Evolutionary conservation across 805 yeast species (phyloP).

Genomic region (Lachancea lanzarotensis): DNA sequence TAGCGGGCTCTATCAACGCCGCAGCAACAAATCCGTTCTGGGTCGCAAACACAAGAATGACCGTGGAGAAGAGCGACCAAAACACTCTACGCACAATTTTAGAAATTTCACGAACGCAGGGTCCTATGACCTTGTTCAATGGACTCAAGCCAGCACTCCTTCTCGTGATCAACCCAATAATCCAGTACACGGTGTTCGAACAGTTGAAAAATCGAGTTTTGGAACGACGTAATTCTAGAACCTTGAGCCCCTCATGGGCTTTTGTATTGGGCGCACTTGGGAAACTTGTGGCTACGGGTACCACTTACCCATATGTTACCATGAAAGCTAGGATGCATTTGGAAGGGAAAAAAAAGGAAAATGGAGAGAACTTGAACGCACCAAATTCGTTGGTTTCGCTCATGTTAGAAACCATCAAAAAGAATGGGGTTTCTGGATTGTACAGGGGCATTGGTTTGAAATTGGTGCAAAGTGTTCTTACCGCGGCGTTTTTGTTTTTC

Average conservation of each 20-base stretch:
- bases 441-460: conserved; percentile 79
- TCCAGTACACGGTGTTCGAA: conserved; percentile 88
- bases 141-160: conserved; percentile 87
- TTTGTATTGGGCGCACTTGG: conserved; percentile 85
- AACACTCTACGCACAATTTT: conserved; percentile 50
- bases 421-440: conserved; percentile 70
- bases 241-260: conserved; percentile 64
- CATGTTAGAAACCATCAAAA: conserved; percentile 50
- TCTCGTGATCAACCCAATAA: conserved; percentile 79
- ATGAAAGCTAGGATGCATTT: conserved; percentile 84
- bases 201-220: conserved; percentile 66
- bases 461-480: conserved; percentile 72
- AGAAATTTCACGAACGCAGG: conserved; percentile 64
- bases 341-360: conserved; percentile 1
- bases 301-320: conserved; percentile 89
- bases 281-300: conserved; percentile 78
- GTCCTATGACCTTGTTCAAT: conserved; percentile 63
- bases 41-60: conserved; percentile 90
- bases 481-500: conserved; percentile 85
- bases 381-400: conserved; percentile 39
- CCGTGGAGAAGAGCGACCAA: conserved; percentile 43
- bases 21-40: conserved; percentile 82
- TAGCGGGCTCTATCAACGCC: conserved; percentile 84
- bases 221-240: conserved; percentile 39
- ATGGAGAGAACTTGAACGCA: conserved; percentile 7